A percentile compares a stretch with the other conserved stretches of the same genome.
phyloP scores from a whole-genome alignment of 2,329 filamentous ascomycete genomes.

The Ustulina deusta region DNA sequence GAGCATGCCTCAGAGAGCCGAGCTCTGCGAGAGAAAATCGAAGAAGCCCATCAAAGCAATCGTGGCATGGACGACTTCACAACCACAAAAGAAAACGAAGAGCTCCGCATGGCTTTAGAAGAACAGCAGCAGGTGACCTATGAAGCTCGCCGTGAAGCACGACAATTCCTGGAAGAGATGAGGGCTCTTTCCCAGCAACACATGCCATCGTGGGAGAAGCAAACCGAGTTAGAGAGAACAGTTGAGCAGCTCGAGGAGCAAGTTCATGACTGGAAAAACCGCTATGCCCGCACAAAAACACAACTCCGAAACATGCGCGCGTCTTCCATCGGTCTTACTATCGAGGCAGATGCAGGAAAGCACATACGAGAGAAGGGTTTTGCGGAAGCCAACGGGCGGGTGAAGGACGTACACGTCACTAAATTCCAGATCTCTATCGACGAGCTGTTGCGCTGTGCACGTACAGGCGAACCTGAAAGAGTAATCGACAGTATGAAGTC shows the following conservation, averaged over 20 bases:
- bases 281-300: slow-evolving; percentile 88
- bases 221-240: slow-evolving; percentile 80
- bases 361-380: slow-evolving; percentile 75
- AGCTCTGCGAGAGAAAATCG: slow-evolving; percentile 73
- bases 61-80: slow-evolving; percentile 61
- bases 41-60: slow-evolving; percentile 59
- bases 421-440: slow-evolving; percentile 96
- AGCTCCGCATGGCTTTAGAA: slow-evolving; percentile 71
- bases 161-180: slow-evolving; percentile 90
- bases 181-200: slow-evolving; percentile 84
- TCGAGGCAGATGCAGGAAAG: slow-evolving; percentile 77
- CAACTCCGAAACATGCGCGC: slow-evolving; percentile 85
- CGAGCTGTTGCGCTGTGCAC: slow-evolving; percentile 83
- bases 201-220: slow-evolving; percentile 81
- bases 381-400: slow-evolving; percentile 76
- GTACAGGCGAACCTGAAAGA: slow-evolving; percentile 76
- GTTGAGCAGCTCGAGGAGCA: slow-evolving; percentile 84
- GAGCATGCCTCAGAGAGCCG: slow-evolving; percentile 74
- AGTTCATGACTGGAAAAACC: slow-evolving; percentile 88
- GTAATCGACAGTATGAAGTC: slow-evolving; percentile 89
- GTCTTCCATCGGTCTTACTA: slow-evolving; percentile 79
- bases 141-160: slow-evolving; percentile 86
- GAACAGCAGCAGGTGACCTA: slow-evolving; percentile 87
- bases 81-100: slow-evolving; percentile 75
- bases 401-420: slow-evolving; percentile 93